Base-by-base conservation (phyloP, 2,329 filamentous ascomycete genomes). In the Microdochium trichocladiopsis region DNA sequence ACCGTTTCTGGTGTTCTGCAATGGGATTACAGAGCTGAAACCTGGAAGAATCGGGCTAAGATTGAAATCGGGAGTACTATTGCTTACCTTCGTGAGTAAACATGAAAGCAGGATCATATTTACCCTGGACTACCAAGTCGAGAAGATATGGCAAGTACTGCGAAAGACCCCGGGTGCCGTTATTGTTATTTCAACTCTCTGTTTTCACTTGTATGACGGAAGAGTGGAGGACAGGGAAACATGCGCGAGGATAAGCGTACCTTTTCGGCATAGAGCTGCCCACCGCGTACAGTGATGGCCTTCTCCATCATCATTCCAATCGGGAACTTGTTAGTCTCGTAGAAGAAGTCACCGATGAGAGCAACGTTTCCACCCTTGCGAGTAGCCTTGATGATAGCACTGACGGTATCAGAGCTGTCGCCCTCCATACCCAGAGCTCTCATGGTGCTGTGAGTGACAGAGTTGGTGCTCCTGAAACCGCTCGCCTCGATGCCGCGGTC, bases 291-390 rank as follows among this genome's bases (percentile, higher is more conserved):
- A 2, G 63, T 67, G 53, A 68, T 58, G 2, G 56, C 59, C 48
- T 67, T 67, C 52, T 68, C 63, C 63, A 66, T 66, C 50, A 68
- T 49, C 47, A 60, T 57, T 12, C 64, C 63, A 31, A 67, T 66
- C 0, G 60, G 61, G 41, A 64, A 66, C 48, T 63, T 55, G 49
- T 63, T 60, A 10, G 61, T 64, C 2, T 45, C 56, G 51, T 53
- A 60, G 51, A 63, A 62, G 49, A 64, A 66, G 51, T 67, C 62
- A 2, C 60, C 62, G 50, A 66, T 59, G 31, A 67, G 52, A 0
- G 62, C 60, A 16, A 67, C 49, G 50, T 61, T 61, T 1, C 65
- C 63, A 2, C 61, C 56, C 52, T 68, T 67, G 1, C 63, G 56
- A 5, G 58, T 62, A 3, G 64, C 58, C 51, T 63, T 65, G 52